These are phyloP conservation scores for Aspergillus sp. DNA, from an alignment of 2,329 filamentous ascomycete species.

Conservation along the genomic window DNA sequence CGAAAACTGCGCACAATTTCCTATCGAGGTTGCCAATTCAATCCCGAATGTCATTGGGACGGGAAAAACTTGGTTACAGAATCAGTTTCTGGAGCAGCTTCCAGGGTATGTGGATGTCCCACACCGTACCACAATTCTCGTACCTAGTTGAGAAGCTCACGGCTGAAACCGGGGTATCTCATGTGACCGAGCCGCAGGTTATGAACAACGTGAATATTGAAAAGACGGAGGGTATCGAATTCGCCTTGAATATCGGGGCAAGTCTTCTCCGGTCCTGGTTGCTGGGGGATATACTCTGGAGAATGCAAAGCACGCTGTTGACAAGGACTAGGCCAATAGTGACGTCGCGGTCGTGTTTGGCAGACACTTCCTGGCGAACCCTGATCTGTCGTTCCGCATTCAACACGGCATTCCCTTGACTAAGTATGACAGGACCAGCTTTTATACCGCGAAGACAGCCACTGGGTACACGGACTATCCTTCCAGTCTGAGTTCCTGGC, in stretches of 20 bases:
- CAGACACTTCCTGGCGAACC: constrained; percentile 35
- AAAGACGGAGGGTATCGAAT: constrained; percentile 25
- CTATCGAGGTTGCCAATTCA: constrained; percentile 42
- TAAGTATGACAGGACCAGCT: constrained; percentile 31
- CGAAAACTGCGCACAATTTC: constrained; percentile 46
- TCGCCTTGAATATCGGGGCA: constrained; percentile 31
- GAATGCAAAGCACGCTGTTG: constrained; percentile 23
- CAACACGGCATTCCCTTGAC: constrained; percentile 26
- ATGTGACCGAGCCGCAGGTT: constrained; percentile 50
- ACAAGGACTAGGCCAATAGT: constrained; percentile 6
- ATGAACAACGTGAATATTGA: neutral
- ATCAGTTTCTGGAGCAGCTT: constrained; percentile 32
- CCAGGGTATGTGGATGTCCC: constrained; percentile 47
- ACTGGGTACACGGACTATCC: constrained; percentile 30
- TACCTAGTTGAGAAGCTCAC: constrained; percentile 48
- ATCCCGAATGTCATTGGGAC: constrained; percentile 37
- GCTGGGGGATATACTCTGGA: constrained; percentile 37
- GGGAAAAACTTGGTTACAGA: constrained; percentile 34
- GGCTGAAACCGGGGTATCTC: constrained; percentile 50
- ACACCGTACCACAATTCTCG: constrained; percentile 56
- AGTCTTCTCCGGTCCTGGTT: constrained; percentile 38
- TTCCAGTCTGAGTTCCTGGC: constrained; percentile 10
- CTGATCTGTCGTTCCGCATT: constrained; percentile 35
- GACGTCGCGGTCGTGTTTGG: constrained; percentile 31
- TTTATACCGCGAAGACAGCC: constrained; percentile 26